Evolutionary conservation across 2,329 filamentous ascomycete species (phyloP), one percentile per base, ranked within the genome.

Genomic region (Colletotrichum tabaci): DNA sequence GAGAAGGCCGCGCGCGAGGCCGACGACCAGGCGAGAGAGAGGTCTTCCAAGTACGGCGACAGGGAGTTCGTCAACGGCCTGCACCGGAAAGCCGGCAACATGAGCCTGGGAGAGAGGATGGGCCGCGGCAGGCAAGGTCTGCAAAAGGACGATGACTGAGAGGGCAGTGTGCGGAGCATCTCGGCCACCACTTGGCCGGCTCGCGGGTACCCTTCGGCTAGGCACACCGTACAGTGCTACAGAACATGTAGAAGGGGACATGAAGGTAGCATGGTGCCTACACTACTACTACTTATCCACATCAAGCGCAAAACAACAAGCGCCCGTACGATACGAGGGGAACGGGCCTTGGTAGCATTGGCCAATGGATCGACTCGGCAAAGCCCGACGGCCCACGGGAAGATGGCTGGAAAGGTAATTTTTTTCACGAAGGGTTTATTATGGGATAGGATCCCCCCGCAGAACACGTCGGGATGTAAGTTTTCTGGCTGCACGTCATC

Each of bases 1-100:
- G 94, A 97, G 75, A 87, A 88, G 60, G 84, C 84, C 21, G 88
- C 90, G 55, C 86, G 87, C 15, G 90, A 93, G 72, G 88, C 89
- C 1, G 94, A 97, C 65, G 90, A 94, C 40, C 84, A 80, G 72
- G 88, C 88, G 26, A 85, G 92, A 67, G 86, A 85, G 58, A 83
- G 85, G n/a, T 87, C 88, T 16, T 85, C 87, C 30, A 89, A 90
- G 77, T 89, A 89, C 64, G 91, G 90, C 6, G 90, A 90, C 49
- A 88, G 89, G 6, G 86, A 90, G 26, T 94, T 94, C 75, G 86
- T 90, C 61, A 89, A 89, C 71, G 86, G 86, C 0, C 80, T 94
- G 66, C 89, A 93, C 76, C 88, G 88, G 67, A 87, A 91, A 75
- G 88, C 85, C 56, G 85, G 84, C 15, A 84, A 87, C 65, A 80